Evolutionary conservation across 2,329 filamentous ascomycete species (phyloP).

Genomic region (Aspergillus bombycis): DNA sequence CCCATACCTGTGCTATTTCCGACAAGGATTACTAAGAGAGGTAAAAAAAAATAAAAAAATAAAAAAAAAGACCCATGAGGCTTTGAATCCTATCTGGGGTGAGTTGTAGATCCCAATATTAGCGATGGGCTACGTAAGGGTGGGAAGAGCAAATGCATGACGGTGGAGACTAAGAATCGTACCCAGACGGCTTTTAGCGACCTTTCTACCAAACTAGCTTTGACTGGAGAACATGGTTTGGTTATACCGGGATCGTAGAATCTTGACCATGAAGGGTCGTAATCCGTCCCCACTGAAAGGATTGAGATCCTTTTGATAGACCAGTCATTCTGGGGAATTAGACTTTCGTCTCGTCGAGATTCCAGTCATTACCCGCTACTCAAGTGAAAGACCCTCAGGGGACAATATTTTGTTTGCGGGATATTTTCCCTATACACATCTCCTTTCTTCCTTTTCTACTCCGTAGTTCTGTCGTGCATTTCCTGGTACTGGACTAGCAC

Average conservation of each 20-base stretch:
- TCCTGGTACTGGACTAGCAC: too few relatives aligned
- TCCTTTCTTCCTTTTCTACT: neutral
- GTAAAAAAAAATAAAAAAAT: neutral
- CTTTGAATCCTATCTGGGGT: constrained; percentile 3
- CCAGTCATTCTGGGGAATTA: constrained; percentile 1
- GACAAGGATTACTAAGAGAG: neutral
- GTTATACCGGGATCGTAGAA: neutral
- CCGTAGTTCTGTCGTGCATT: neutral
- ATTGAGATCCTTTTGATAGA: neutral
- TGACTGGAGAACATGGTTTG: neutral
- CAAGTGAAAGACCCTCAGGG: neutral
- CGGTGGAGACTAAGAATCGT: neutral
- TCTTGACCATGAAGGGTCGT: neutral
- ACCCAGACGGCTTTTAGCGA: neutral
- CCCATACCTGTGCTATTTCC: neutral
- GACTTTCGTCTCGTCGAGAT: neutral
- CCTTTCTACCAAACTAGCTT: neutral
- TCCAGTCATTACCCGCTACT: neutral
- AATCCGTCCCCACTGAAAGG: neutral
- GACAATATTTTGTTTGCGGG: neutral
- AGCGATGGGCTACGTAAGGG: neutral
- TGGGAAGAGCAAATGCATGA: neutral
- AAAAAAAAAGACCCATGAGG: neutral
- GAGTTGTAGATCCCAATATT: constrained; percentile 13
- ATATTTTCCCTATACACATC: neutral